Conservation (phyloP, 2,329 filamentous ascomycete species). For the Amphichorda felina region DNA sequence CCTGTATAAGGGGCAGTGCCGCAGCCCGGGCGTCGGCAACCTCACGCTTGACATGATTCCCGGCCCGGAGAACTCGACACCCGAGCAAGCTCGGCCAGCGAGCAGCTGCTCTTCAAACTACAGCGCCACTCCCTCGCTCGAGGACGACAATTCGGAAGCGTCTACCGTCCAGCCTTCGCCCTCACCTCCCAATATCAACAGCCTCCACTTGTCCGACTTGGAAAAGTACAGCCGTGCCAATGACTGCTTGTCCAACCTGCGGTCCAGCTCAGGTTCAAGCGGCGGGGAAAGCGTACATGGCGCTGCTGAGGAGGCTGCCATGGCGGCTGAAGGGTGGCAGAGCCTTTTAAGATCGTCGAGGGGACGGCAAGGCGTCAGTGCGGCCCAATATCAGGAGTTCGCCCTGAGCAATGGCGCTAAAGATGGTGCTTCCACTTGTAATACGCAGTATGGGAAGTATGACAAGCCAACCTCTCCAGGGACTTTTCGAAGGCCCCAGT, state of each 20-base stretch:
- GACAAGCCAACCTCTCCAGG: too few relatives aligned
- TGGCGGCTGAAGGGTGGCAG: background rate
- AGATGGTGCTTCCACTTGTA: too few relatives aligned
- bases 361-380: background rate
- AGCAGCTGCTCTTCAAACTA: background rate
- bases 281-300: background rate
- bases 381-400: background rate
- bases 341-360: background rate
- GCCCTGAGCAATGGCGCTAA: too few relatives aligned
- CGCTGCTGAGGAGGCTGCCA: constrained; percentile 3
- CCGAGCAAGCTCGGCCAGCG: too few relatives aligned
- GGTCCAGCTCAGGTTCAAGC: constrained; percentile 11
- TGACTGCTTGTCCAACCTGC: constrained; percentile 15
- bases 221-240: constrained; percentile 15
- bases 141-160: too few relatives aligned
- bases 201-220: constrained; percentile 15
- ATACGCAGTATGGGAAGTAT: too few relatives aligned
- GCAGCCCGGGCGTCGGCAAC: background rate
- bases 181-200: constrained; percentile 4
- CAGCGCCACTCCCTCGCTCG: background rate
- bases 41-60: constrained; percentile 1
- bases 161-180: background rate
- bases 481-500: too few relatives aligned
- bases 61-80: too few relatives aligned
- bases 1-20: too few relatives aligned